Evolutionary conservation across 2,329 filamentous ascomycete species (phyloP), one percentile per base, ranked within the genome.

Genomic region (Didymella pomorum): DNA sequence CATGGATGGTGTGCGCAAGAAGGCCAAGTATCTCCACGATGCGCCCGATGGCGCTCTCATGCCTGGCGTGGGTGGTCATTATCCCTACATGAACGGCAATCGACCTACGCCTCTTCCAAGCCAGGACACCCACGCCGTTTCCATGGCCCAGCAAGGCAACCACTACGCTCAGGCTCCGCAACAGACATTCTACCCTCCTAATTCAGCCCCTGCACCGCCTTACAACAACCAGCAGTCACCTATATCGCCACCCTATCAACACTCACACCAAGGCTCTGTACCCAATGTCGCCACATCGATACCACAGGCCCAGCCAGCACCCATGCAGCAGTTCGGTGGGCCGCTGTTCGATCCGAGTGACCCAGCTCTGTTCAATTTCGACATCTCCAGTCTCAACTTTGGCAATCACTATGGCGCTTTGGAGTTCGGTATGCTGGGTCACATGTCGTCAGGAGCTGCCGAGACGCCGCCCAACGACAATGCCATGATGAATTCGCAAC

Each of bases 1-100:
- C 73, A 93, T 97, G 77, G 95, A 99, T 74, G 95, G 95, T 52
- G 93, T 98, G 50, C 90, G 95, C 63, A 99, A 99, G 79, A 99
- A 98, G 84, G 95, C 95, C 51, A 99, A 99, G 78, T 99, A 99
- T 77, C 90, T 99, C 56, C 93, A 98, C 73, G 95, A 98, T 83
- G 93, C 94, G 25, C 93, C 94, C 33, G 87, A 92, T 51, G 93
- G 96, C 75, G 93, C 93, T 44, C 83, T 97, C 62, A 86, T 94
- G 73, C 92, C 93, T n/a, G 92, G 95, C 41, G 84, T 95, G 46
- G 88, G 89, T 5, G 87, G 88, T 28, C 89, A 87, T 70, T 91
- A 89, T 71, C 85, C 82, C 76, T 76, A 79, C 78, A 68, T 75
- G 81, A 72, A 79, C 80, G 69, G 78, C 79, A 66, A 82, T 81